These are phyloP conservation scores for Pezicula carpinea DNA, from an alignment of 2,329 filamentous ascomycete genomes.

Conservation along the genomic window DNA sequence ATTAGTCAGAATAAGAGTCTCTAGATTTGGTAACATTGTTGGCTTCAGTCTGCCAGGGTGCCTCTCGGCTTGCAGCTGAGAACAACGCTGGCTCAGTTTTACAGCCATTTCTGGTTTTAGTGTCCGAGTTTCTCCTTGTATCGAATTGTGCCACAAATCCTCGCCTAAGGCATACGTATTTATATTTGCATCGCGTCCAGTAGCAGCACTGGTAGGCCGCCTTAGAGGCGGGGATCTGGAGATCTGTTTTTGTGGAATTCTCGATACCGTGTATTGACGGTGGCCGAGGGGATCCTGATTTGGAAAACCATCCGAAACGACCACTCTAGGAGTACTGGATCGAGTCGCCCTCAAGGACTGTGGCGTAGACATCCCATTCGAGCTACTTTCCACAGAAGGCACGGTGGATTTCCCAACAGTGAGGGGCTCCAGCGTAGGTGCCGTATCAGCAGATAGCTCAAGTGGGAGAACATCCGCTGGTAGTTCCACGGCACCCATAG, in stretches of 20 bases:
- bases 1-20: constrained; percentile 12
- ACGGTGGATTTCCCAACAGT: too few species aligned
- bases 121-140: too few species aligned
- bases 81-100: background rate
- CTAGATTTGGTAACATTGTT: constrained; percentile 14
- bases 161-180: too few species aligned
- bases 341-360: background rate
- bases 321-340: background rate
- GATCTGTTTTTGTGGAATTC: background rate
- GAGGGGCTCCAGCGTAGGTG: too few species aligned
- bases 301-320: background rate
- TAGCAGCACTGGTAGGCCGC: background rate
- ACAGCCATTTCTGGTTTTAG: too few species aligned
- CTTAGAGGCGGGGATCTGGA: background rate
- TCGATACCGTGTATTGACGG: background rate
- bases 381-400: background rate
- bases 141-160: too few species aligned
- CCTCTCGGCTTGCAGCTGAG: constrained; percentile 8
- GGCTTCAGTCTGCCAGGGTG: constrained; percentile 14
- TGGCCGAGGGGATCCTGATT: background rate
- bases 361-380: background rate
- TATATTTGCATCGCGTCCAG: too few species aligned
- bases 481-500: constrained; percentile 2
- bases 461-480: background rate
- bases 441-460: too few species aligned